Evolutionary conservation across 1,284 basidiomycete species (phyloP), one percentile per base, ranked within the genome.

Genomic region (Somion occarium): DNA sequence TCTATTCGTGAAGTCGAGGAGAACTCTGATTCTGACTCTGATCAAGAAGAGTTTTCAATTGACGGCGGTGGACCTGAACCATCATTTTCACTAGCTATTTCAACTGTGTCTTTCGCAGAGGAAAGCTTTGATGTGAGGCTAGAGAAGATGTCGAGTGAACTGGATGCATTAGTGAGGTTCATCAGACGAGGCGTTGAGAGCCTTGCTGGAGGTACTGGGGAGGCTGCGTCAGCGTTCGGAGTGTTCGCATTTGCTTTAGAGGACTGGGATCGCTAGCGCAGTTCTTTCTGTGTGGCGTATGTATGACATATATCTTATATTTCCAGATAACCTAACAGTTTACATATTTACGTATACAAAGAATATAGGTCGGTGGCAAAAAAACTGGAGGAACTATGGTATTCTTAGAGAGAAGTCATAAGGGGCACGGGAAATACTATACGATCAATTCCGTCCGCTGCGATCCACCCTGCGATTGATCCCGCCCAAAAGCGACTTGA

Each of bases 191-290:
- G 82, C 0, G 78, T 82, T 24, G 88, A 88, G 63, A 80, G 71
- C 58, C 69, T 88, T 46, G 79, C 76, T 25, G 75, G 74, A 50
- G 79, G 77, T 2, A 66, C 69, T 30, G 72, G 71, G 15, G 80
- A 85, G 44, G 79, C 74, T 27, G 78, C 79, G 9, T 66, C 79
- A 24, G 72, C 82, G 0, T 93, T 91, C 68, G 82, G 78, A 0
- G 78, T 90, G 48, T 71, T 93, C 43, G 83, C 84, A 2, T 91
- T 93, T 65, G 73, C 79, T 30, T 70, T 93, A 47, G 85, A 91
- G 52, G 90, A 92, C 61, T 93, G 91, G 91, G 86, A 87, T 68
- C 58, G 64, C 53, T 70, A 64, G 55, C 5, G n/a, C n/a, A n/a
- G n/a, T n/a, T n/a, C n/a, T n/a, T n/a, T n/a, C n/a, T n/a, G n/a